Evolutionary conservation across 177 flowering plant genomes (phyloP), one percentile per base, ranked within the genome.

Genomic region (Telopea speciosissima): DNA sequence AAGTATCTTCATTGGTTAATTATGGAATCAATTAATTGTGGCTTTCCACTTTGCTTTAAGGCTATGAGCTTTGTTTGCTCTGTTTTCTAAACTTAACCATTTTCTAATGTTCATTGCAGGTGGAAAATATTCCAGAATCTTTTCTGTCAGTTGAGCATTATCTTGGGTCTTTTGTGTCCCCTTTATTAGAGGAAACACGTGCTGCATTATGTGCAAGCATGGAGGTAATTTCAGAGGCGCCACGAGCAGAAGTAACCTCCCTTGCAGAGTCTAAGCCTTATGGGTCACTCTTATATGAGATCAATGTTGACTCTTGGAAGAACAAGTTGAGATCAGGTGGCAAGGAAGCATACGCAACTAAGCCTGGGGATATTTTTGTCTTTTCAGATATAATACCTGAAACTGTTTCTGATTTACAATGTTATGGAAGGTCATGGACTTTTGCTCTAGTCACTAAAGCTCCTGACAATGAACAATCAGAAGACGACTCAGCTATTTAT

Each of bases 171-270:
- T 88, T 12, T 68, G 24, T 61, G 12, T 76, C 61, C 63, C 89
- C 90, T 23, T 76, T 88, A 56, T 65, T 84, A 21, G 92, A 88
- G 75, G 92, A 88, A 79, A 85, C 86, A 26, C 85, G 92, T 33
- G 78, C 85, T 1, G 84, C 78, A 16, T 25, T 88, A 42, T 72
- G 60, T 23, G 72, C 83, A 5, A 72, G 79, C 65, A 24, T 88
- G 83, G 85, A 84, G 42, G 66, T 62, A 52, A 59, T 82, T 3
- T 67, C 73, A 6, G 60, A 65, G 9, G 87, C 87, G 31, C 87
- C 89, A 3, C 69, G 33, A 78, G 78, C 79, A 65, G 82, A 83
- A 76, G 76, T 87, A 33, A 68, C 66, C n/a, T 66, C 67, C 1
- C 33, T 81, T 13, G 9, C 24, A 1, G 79, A 80, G 60, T 21